Percentiles rank a stretch among this genome's conserved stretches.
Evolutionary conservation across 306 rosid species (phyloP).

Genomic region (Cucurbita maxima): DNA sequence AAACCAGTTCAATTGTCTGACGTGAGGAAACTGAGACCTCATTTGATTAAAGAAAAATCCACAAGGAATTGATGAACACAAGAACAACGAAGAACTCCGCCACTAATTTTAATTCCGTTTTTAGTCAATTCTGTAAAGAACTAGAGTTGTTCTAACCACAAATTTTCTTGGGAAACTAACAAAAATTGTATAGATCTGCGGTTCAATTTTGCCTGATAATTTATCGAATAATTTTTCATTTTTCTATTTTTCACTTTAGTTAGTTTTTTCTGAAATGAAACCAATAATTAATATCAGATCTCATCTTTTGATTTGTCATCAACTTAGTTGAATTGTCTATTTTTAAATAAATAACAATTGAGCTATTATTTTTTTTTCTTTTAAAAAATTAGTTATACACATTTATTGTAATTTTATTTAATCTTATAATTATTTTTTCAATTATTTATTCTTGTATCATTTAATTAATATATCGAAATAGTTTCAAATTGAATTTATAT

Average conservation of each 20-base stretch:
- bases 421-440: too few relatives aligned
- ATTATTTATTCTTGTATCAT: too few relatives aligned
- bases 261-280: not conserved
- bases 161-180: conserved; percentile 2
- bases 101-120: not conserved
- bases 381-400: too few relatives aligned
- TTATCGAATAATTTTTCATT: not conserved
- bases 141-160: not conserved
- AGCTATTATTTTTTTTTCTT: too few relatives aligned
- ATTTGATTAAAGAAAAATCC: conserved; percentile 32
- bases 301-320: too few relatives aligned
- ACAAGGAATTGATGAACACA: not conserved
- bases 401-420: too few relatives aligned
- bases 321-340: too few relatives aligned
- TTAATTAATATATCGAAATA: too few relatives aligned
- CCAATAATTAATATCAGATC: too few relatives aligned
- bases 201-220: not conserved
- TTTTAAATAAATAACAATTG: too few relatives aligned
- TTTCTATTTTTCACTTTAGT: not conserved
- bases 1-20: conserved; percentile 51
- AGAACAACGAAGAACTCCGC: not conserved
- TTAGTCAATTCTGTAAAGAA: not conserved
- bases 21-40: conserved; percentile 44
- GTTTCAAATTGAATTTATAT: too few relatives aligned
- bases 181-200: not conserved